A percentile compares a stretch with the other conserved stretches of the same genome.
Evolutionary conservation across 192 early-diverging fungal species (phyloP).

Genomic region (Umbelopsis ramanniana): DNA sequence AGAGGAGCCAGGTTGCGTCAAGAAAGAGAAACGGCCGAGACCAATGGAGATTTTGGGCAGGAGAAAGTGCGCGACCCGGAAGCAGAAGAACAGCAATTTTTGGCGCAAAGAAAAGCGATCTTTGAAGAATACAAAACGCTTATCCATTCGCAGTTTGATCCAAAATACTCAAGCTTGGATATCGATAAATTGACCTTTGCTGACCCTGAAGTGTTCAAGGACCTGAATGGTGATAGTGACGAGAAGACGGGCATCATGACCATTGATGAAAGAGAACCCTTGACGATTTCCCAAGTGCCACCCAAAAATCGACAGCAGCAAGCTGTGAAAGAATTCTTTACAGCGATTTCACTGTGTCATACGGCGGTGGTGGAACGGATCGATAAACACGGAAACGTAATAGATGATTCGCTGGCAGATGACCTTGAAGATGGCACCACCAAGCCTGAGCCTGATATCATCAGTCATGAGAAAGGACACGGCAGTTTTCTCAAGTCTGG

Average conservation of each 20-base stretch:
- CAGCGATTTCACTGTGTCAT: constrained; percentile 89
- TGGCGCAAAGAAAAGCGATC: constrained; percentile 44
- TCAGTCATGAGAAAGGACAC: background rate
- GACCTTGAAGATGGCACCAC: constrained; percentile 39
- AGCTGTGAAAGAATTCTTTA: constrained; percentile 81
- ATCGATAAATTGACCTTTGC: constrained; percentile 77
- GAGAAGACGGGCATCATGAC: constrained; percentile 11
- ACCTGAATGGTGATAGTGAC: constrained; percentile 61
- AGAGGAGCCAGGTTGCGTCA: constrained; percentile 48
- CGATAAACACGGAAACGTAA: constrained; percentile 53
- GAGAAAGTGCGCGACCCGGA: constrained; percentile 27
- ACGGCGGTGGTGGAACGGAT: constrained; percentile 86
- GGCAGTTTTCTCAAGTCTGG: background rate
- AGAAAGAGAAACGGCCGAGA: constrained; percentile 47
- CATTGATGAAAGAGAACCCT: background rate
- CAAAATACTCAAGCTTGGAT: constrained; percentile 66
- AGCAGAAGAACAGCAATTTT: constrained; percentile 24
- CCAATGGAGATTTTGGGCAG: constrained; percentile 45
- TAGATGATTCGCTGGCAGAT: constrained; percentile 33
- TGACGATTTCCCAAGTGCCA: background rate
- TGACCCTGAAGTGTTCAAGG: constrained; percentile 76
- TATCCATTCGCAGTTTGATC: constrained; percentile 69
- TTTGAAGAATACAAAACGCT: constrained; percentile 58
- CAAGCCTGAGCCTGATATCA: constrained; percentile 19
- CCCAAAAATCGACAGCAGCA: constrained; percentile 22